Conservation (phyloP, 116 monocot genomes). For the Zostera marina region DNA sequence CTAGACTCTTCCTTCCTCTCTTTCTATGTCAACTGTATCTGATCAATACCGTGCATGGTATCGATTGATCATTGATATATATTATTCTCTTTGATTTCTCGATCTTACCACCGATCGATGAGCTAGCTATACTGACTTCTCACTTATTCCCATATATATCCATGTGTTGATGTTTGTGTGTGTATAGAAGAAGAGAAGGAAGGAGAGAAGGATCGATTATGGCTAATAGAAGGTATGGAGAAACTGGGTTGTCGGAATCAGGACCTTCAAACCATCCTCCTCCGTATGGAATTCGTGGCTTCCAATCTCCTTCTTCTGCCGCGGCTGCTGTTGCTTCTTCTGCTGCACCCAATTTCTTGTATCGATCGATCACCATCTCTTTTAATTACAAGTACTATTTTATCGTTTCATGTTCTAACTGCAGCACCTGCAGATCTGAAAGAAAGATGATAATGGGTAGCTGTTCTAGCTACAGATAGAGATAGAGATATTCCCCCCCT, state of each 20-base stretch:
- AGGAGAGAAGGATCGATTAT: not conserved
- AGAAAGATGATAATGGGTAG: not conserved
- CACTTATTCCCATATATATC: not conserved
- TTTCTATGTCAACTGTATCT: not conserved
- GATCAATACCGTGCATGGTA: too few relatives aligned
- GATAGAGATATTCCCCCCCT: too few relatives aligned
- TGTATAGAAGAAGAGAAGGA: not conserved
- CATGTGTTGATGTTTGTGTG: too few relatives aligned
- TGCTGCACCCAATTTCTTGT: conserved; percentile 30
- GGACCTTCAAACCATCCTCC: conserved; percentile 12
- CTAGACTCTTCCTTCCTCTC: not conserved
- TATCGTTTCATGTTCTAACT: not conserved
- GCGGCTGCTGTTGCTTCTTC: too few relatives aligned
- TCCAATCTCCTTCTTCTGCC: too few relatives aligned
- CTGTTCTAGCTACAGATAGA: not conserved
- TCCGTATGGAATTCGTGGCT: conserved; percentile 18
- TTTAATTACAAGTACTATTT: not conserved
- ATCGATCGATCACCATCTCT: conserved; percentile 2
- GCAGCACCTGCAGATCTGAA: not conserved
- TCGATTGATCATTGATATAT: too few relatives aligned
- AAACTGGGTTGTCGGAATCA: conserved; percentile 16
- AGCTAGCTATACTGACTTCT: too few relatives aligned
- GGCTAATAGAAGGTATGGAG: conserved; percentile 15
- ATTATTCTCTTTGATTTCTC: not conserved
- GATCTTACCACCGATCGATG: not conserved